Evolutionary conservation across 2,329 filamentous ascomycete genomes (phyloP), one percentile per base, ranked within the genome.

Genomic region (Calonectria hawksworthii): DNA sequence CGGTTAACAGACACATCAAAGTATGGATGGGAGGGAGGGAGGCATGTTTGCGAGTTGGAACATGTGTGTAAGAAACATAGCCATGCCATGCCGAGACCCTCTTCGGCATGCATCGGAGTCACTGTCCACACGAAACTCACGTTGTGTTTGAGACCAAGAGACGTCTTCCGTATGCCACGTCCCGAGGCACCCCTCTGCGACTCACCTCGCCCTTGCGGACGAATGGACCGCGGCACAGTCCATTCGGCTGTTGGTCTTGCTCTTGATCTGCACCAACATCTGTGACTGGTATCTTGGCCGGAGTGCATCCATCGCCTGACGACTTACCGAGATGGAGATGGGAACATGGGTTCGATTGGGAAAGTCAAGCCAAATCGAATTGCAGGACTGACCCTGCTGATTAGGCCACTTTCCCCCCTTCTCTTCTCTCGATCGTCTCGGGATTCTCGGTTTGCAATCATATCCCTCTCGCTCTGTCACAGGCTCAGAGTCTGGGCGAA

Each of bases 311-410:
- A 44, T 70, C 47, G 26, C 68, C 18, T 36, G 50, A 59, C 50
- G 51, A 65, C 65, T 76, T 69, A 70, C 68, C 61, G 56, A 70
- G 71, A 72, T 64, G 64, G 50, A 65, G 51, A 44, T 47, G 47
- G 50, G 66, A 70, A 74, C 38, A 59, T 63, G 72, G 32, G 14
- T 65, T 78, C 54, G 47, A 74, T 68, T 52, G 54, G 72, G 70
- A 73, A 77, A 67, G 50, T 32, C 66, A 14, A 67, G 50, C 61
- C 23, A 64, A 44, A 51, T 13, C 14, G 26, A 23, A 38, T 65
- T 47, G 50, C 38, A 65, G 61, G 38, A 44, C 44, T 47, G 38
- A 18, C 28, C 28, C 38, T 65, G 38, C 38, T 47, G 61, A 65
- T 36, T 32, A 50, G 61, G 6, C 38, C 61, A 34, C 65, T 28